Conservation (phyloP, 306 rosid genomes). For the barrel medic (Medicago truncatula) region MtrunA17r5.0-ANR NC_053048.1:35466501-35467000, state of each 20-base stretch:
- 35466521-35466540: not conserved
- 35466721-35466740: not conserved
- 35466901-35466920: too few species aligned
- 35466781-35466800: constrained; percentile 13
- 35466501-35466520: not conserved
- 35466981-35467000: too few species aligned
- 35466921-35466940: too few species aligned
- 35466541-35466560: not conserved
- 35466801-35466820: constrained; percentile 23
- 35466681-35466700: constrained; percentile 17
- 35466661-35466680: constrained; percentile 13
- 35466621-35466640: not conserved
- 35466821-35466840: constrained; percentile 19
- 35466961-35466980: too few species aligned
- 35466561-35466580: not conserved
- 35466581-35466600: not conserved
- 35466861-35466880: not conserved
- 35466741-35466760: not conserved
- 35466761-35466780: not conserved
- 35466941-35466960: too few species aligned
- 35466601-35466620: constrained; percentile 26
- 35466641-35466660: constrained; percentile 19
- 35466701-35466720: constrained; percentile 34
- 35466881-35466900: too few species aligned
- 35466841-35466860: constrained; percentile 19